These are phyloP conservation scores for Colletotrichum gloeosporioides DNA, from an alignment of 2,329 filamentous ascomycete species.

Conservation along the genomic window DNA sequence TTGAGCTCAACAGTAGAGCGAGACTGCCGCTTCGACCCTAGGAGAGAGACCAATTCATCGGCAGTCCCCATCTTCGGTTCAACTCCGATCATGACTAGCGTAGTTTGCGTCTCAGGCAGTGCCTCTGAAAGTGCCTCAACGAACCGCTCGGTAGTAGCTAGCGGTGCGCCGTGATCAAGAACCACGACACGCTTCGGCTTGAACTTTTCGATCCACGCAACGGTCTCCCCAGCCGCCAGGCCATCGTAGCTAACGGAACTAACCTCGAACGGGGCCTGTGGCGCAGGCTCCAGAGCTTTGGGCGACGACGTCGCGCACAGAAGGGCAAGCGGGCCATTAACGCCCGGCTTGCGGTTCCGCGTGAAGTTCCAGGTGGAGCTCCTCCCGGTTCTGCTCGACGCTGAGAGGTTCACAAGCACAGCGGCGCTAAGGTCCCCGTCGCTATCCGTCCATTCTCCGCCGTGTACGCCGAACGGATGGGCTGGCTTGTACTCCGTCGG, in stretches of 20 bases:
- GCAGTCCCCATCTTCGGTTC: neutral
- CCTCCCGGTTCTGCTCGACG: conserved; percentile 34
- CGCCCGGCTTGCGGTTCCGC: conserved; percentile 8
- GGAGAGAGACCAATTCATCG: neutral
- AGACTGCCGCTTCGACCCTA: neutral
- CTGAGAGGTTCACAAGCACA: conserved; percentile 34
- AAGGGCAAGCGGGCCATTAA: conserved; percentile 25
- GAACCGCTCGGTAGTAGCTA: neutral
- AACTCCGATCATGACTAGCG: neutral
- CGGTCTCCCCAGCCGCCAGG: neutral
- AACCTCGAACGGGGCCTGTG: neutral
- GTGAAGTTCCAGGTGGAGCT: conserved; percentile 29
- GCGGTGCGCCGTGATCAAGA: conserved; percentile 24
- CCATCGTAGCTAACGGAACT: conserved; percentile 15
- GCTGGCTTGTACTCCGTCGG: conserved; percentile 26
- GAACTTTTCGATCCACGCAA: conserved; percentile 15
- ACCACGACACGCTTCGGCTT: conserved; percentile 23
- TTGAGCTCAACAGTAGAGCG: conserved; percentile 1
- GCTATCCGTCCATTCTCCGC: conserved; percentile 28
- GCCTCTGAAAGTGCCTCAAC: neutral
- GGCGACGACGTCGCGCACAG: conserved; percentile 31
- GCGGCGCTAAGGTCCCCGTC: conserved; percentile 37
- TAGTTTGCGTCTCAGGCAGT: neutral
- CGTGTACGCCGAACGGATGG: conserved; percentile 18
- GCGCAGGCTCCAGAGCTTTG: neutral